These are phyloP conservation scores for Imleria badia DNA, from an alignment of 768 basidiomycete genomes.

Conservation along the genomic window DNA sequence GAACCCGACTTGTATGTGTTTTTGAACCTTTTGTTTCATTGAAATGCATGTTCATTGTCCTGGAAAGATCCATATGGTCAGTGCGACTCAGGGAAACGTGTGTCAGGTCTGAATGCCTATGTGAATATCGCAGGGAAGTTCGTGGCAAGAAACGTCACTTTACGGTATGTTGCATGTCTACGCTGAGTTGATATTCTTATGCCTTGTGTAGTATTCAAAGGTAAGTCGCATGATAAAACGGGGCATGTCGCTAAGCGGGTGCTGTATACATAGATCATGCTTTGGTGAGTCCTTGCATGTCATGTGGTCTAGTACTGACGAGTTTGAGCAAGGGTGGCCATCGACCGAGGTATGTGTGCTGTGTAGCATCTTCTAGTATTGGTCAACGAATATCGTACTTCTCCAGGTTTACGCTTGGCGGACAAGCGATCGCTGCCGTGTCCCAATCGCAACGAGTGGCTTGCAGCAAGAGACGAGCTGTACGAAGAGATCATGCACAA, in stretches of 20 bases:
- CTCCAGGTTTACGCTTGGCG: slow-evolving; percentile 77
- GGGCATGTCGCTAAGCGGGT: slow-evolving; percentile 4
- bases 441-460: slow-evolving; percentile 70
- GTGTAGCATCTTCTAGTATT: background rate
- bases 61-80: slow-evolving; percentile 75
- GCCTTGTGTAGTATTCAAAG: slow-evolving; percentile 67
- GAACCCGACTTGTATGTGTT: slow-evolving; percentile 74
- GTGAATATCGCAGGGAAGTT: slow-evolving; percentile 69
- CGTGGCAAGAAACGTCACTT: slow-evolving; percentile 83
- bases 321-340: slow-evolving; percentile 71
- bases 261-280: slow-evolving; percentile 63
- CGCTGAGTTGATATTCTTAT: background rate
- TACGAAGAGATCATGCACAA: slow-evolving; percentile 94
- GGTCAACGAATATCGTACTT: background rate
- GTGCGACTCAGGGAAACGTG: slow-evolving; percentile 33
- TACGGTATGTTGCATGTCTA: slow-evolving; percentile 51
- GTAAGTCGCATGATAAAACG: slow-evolving; percentile 34
- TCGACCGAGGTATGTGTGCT: slow-evolving; percentile 69
- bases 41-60: slow-evolving; percentile 2
- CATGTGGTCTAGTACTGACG: background rate
- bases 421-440: slow-evolving; percentile 94
- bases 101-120: slow-evolving; percentile 23
- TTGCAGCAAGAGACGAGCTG: slow-evolving; percentile 70
- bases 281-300: slow-evolving; percentile 56
- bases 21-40: background rate